These are phyloP conservation scores for Plantago elongata DNA, from an alignment of 257 asterid species.

Conservation along the genomic window DNA sequence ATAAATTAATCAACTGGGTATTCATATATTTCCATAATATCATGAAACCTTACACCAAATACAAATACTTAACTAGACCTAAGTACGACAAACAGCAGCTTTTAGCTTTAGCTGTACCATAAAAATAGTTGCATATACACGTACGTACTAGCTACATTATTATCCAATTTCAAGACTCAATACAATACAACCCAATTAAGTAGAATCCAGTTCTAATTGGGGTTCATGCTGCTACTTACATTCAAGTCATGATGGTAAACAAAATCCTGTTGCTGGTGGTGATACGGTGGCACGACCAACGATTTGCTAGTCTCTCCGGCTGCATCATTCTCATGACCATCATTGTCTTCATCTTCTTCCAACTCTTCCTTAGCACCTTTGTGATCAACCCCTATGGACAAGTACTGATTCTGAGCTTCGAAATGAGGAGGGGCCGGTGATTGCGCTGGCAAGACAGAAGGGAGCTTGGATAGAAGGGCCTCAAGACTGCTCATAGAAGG, in stretches of 20 bases:
- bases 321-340: conserved; percentile 3
- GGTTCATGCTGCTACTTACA: conserved; percentile 61
- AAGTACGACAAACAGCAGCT: too few species aligned
- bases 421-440: conserved; percentile 26
- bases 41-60: too few species aligned
- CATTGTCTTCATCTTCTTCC: conserved; percentile 38
- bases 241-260: conserved; percentile 59
- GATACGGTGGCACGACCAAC: conserved; percentile 32
- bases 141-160: too few species aligned
- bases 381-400: conserved; percentile 24
- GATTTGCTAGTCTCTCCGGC: conserved; percentile 11
- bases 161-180: background rate
- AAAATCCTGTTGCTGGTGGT: conserved; percentile 32
- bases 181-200: background rate
- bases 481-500: conserved; percentile 98
- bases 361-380: conserved; percentile 55
- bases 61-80: too few species aligned
- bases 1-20: too few species aligned
- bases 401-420: conserved; percentile 35
- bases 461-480: conserved; percentile 89
- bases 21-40: too few species aligned
- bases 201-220: conserved; percentile 26
- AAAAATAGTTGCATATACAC: too few species aligned
- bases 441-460: conserved; percentile 55
- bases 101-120: too few species aligned